Percentiles rank a stretch among this genome's conserved stretches.
These are phyloP conservation scores for Hysterangium stoloniferum DNA, from an alignment of 768 basidiomycete species.

Conservation along the genomic window DNA sequence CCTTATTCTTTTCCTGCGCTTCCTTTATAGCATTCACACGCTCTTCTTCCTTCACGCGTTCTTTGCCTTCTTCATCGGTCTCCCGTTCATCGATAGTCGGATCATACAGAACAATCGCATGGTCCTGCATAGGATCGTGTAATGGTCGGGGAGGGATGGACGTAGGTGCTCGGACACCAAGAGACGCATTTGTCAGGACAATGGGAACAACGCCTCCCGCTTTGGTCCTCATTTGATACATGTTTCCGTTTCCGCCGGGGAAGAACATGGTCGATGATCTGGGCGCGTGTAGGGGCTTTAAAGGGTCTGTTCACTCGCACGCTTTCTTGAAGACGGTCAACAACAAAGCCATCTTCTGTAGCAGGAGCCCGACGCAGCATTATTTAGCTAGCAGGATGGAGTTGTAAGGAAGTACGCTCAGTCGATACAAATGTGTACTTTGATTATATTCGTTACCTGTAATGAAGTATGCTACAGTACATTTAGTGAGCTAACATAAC, in stretches of 20 bases:
- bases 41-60: slow-evolving; percentile 65
- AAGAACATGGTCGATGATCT: slow-evolving; percentile 43
- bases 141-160: slow-evolving; percentile 83
- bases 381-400: no score
- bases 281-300: slow-evolving; percentile 55
- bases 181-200: slow-evolving; percentile 56
- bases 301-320: slow-evolving; percentile 71
- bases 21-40: slow-evolving; percentile 56
- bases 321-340: slow-evolving; percentile 67
- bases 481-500: no score
- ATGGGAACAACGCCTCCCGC: slow-evolving; percentile 55
- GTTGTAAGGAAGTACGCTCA: no score
- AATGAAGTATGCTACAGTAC: no score
- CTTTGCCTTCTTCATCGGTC: slow-evolving; percentile 77
- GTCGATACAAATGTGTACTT: no score
- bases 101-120: slow-evolving; percentile 95
- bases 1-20: slow-evolving; percentile 60
- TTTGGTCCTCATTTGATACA: slow-evolving; percentile 69
- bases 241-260: slow-evolving; percentile 80
- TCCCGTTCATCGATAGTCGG: slow-evolving; percentile 92
- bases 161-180: slow-evolving; percentile 78
- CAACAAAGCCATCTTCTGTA: slow-evolving; percentile 56
- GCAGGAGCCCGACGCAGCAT: slow-evolving; percentile 71
- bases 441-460: no score
- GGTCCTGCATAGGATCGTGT: slow-evolving; percentile 97